A percentile compares a stretch with the other conserved stretches of the same genome.
phyloP scores from a whole-genome alignment of 75 land plant species.

The Pinus albicaulis region DNA sequence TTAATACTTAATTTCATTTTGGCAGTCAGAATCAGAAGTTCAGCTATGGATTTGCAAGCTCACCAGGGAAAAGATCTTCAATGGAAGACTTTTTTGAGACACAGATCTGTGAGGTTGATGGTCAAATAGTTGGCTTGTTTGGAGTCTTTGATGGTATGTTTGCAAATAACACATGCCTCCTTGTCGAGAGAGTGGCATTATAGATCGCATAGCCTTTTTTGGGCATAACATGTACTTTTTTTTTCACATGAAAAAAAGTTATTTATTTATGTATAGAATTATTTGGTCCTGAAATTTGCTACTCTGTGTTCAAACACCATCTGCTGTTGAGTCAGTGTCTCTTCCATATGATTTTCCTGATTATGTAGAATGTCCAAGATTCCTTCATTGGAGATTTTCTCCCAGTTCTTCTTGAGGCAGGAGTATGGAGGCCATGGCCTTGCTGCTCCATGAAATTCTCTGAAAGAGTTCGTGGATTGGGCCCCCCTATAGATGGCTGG shows the following conservation, averaged over 20 bases:
- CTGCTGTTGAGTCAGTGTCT: too few species aligned
- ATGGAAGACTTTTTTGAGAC: slow-evolving; percentile 87
- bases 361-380: too few species aligned
- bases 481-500: too few species aligned
- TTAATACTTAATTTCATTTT: slow-evolving; percentile 1
- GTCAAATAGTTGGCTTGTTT: slow-evolving; percentile 75
- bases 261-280: background rate
- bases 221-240: background rate
- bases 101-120: slow-evolving; percentile 70
- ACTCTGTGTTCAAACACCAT: too few species aligned
- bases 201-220: background rate
- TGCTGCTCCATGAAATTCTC: too few species aligned
- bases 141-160: slow-evolving; percentile 85
- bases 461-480: too few species aligned
- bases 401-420: too few species aligned
- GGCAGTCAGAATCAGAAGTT: slow-evolving; percentile 48
- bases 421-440: too few species aligned
- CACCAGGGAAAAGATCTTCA: slow-evolving; percentile 71
- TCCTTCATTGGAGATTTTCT: too few species aligned
- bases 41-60: slow-evolving; percentile 86
- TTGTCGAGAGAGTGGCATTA: background rate
- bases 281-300: too few species aligned
- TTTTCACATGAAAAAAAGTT: background rate
- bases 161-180: background rate
- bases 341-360: too few species aligned